Evolutionary conservation across 1,139 yeast species (phyloP), one percentile per base, ranked within the genome.

Genomic region (Casaregolazyma suthepensis): DNA sequence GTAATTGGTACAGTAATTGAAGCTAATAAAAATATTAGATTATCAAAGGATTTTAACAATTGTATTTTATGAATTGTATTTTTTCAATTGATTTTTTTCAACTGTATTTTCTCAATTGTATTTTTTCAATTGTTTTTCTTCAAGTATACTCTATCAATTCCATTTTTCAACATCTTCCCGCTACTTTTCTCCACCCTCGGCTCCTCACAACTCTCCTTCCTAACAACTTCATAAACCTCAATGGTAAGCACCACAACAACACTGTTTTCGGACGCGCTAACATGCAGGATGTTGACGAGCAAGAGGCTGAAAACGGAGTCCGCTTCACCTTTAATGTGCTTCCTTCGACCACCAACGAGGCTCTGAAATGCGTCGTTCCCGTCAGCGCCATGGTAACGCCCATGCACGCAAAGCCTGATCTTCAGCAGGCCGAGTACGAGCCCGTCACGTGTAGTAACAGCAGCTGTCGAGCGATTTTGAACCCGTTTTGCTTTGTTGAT

Each of bases 361-460:
- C 83, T 52, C 75, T 79, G 29, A 69, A 85, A 49, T 76, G 81
- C 51, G 76, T 81, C 1, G 75, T 84, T 7, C 91, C 91, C 1
- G 66, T 83, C 54, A 84, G 86, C 0, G 75, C 86, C 35, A 63
- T 84, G 56, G 85, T 83, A 63, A 83, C 87, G 4, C 94, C 94
- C 1, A 67, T 85, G 57, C 79, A 80, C 63, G 76, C 74, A 52
- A 75, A 79, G 54, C 75, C 78, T 1, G 72, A 70, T 17, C 69
- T 78, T 15, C 68, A 75, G 0, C 63, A 75, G 4, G 59, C 78
- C 5, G 67, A 71, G 12, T 68, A 70, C 5, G 73, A 70, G 40
- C 83, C 83, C 0, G 63, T 76, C 2, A 66, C 73, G 6, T 85
- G 93, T 64, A 58, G 61, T 37, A 77, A 83, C 42, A 63, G 64